Base-by-base conservation (phyloP, 2,329 filamentous ascomycete genomes). In the Bipolaris cookei region DNA sequence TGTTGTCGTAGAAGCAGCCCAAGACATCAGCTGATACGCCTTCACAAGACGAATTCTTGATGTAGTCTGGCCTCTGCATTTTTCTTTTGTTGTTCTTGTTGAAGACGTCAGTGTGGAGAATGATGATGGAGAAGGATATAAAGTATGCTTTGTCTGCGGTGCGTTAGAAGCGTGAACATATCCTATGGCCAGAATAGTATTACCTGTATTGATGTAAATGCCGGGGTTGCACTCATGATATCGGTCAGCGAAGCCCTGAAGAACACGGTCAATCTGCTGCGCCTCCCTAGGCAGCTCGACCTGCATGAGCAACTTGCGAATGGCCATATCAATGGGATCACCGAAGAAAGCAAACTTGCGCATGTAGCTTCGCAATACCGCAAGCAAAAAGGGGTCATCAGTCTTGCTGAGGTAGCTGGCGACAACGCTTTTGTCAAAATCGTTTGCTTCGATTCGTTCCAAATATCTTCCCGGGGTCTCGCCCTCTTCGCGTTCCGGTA, bases 41-140 rank as follows among this genome's bases (percentile, higher is more conserved):
- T 73, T 98, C 93, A 3, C 91, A 92, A 20, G 88, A 88, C 0
- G 93, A 96, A 74, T 98, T 98, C 77, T 96, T 97, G 66, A 98
- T 84, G 77, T 99, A 99, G 71, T 98, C 95, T 0, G 85, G 80
- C 73, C 96, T 96, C 72, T 96, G 92, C 95, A 99, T 99, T 78
- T 99, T 99, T 76, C 95, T 86, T 79, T 98, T 98, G 80, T 98
- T 98, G 81, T 98, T 99, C 78, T 96, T 97, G 82, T 99, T 99
- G 86, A 98, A 98, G n/a, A 96, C 91, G 73, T 99, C 95, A 0
- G 95, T 98, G 69, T 99, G 95, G 32, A 99, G 82, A 66, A 99
- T 97, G 58, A 99, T 85, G 54, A 99, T 87, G 1, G 94, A 98
- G 73, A 99, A 99, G 14, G 94, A 92, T 63, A 98, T 94, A 70